phyloP scores from a whole-genome alignment of 495 filamentous ascomycete genomes.

The Hyaloscypha finlandica region DNA sequence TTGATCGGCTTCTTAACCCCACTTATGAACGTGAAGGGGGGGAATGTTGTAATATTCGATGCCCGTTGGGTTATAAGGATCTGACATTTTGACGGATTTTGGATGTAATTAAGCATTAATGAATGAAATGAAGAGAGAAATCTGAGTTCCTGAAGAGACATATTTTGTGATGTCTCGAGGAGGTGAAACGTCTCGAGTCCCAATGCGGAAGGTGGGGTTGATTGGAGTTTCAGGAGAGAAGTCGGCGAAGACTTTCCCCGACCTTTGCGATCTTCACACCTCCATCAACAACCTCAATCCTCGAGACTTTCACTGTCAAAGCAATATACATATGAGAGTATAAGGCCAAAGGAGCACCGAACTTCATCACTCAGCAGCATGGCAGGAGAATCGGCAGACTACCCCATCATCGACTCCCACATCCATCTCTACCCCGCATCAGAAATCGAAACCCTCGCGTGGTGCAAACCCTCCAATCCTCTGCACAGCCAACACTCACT shows the following conservation, averaged over 20 bases:
- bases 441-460: constrained; percentile 63
- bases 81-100: constrained; percentile 12
- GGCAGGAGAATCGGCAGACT: constrained; percentile 20
- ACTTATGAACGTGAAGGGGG: constrained; percentile 42
- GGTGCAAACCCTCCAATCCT: constrained; percentile 57
- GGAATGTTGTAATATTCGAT: constrained; percentile 41
- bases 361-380: background rate
- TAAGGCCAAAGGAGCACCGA: background rate
- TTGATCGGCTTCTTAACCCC: constrained; percentile 37
- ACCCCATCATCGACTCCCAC: constrained; percentile 69
- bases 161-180: background rate
- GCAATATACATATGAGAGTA: background rate
- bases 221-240: background rate
- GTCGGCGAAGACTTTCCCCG: background rate
- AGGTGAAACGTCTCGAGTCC: background rate
- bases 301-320: background rate
- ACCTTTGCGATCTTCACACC: background rate
- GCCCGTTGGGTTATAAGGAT: constrained; percentile 11
- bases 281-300: background rate
- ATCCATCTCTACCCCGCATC: constrained; percentile 78
- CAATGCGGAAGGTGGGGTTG: constrained; percentile 1
- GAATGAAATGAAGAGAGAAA: background rate
- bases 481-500: constrained; percentile 64
- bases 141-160: background rate
- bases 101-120: background rate